Evolutionary conservation across 257 asterid species (phyloP), one percentile per base, ranked within the genome.

Genomic region (Scutellaria barbata): DNA sequence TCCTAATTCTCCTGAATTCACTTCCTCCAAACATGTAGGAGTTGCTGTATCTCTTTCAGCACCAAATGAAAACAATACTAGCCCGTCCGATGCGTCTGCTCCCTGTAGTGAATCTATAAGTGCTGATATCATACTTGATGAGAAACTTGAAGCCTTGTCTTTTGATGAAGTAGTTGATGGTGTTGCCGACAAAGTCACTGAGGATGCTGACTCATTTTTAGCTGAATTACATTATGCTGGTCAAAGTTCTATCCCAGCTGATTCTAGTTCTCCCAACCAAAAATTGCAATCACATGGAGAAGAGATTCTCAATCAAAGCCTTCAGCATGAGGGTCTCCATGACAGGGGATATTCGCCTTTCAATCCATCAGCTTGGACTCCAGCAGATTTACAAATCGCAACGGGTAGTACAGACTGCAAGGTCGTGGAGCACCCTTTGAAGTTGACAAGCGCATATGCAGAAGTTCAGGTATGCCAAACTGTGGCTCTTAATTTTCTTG

Each of bases 291-390:
- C 77, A 66, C 63, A 33, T 59, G 62, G 60, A 22, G 62, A 79
- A n/a, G 77, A 66, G 74, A 77, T 74, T 77, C 80, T 71, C 55
- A 69, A 63, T 73, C 73, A 72, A 51, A 54, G 56, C 60, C 55
- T 56, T 45, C 72, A 77, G 68, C 55, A 72, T 71, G 85, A 63
- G 73, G 74, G 17, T 46, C 61, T 53, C 45, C 10, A 10, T 57
- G 68, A 59, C 67, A 18, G 10, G 37, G 81, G 76, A 46, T 57
- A 66, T 51, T 80, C 37, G 20, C 67, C 50, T 6, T 87, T 66
- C 63, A 76, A 73, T 80, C 81, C 84, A 75, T 81, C 95, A 50
- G 84, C 83, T 51, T 93, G 97, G 98, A 93, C 98, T 76, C 89
- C 95, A 30, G 76, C 80, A 61, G 98, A 93, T 76, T 81, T 86